Conservation (phyloP, 306 rosid genomes). For the Senna siamea region DNA sequence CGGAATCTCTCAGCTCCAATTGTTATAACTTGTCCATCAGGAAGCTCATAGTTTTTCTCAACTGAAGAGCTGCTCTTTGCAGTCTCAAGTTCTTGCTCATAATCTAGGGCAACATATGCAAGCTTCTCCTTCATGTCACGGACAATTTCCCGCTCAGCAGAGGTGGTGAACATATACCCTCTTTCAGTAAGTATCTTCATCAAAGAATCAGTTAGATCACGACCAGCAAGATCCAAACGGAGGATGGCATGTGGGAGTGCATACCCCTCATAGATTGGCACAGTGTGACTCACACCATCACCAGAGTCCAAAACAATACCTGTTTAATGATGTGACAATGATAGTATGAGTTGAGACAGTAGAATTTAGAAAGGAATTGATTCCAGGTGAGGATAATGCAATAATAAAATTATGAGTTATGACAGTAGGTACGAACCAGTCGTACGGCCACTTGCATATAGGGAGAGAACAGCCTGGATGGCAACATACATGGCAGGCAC, state of each 20-base stretch:
- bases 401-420: neutral
- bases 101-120: conserved; percentile 84
- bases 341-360: neutral
- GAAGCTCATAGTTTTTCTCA: conserved; percentile 83
- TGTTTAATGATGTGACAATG: conserved; percentile 11
- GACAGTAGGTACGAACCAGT: conserved; percentile 54
- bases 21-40: conserved; percentile 82
- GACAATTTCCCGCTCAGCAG: conserved; percentile 93
- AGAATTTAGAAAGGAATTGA: neutral
- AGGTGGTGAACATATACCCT: conserved; percentile 92
- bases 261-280: conserved; percentile 83
- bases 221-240: conserved; percentile 86
- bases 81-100: conserved; percentile 83
- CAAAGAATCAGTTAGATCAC: conserved; percentile 76
- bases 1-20: conserved; percentile 89
- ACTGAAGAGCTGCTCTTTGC: conserved; percentile 80
- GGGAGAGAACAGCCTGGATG: conserved; percentile 80
- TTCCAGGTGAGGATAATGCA: conserved; percentile 13
- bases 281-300: conserved; percentile 90
- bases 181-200: conserved; percentile 90
- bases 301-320: conserved; percentile 89
- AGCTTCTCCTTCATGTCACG: conserved; percentile 93
- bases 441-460: conserved; percentile 87
- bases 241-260: conserved; percentile 89
- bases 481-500: conserved; percentile 91